A percentile compares a stretch with the other conserved stretches of the same genome.
Conservation (phyloP, 495 filamentous ascomycete species). For the Penicillium maclennaniae region DNA sequence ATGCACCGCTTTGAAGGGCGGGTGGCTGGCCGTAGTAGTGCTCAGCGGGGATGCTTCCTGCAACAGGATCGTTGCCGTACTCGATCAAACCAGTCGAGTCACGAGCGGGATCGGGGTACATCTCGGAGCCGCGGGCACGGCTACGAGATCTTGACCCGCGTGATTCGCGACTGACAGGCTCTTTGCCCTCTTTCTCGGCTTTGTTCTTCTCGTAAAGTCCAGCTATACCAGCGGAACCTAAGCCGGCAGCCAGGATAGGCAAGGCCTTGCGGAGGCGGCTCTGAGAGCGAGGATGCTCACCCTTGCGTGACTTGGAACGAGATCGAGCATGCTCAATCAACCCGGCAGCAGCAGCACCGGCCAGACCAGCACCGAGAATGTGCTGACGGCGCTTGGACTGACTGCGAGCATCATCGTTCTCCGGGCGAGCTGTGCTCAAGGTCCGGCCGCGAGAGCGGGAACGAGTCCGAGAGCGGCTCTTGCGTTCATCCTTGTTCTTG, state of each 20-base stretch:
- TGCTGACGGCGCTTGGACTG: slow-evolving; percentile 61
- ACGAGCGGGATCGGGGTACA: slow-evolving; percentile 52
- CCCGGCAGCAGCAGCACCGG: slow-evolving; percentile 73
- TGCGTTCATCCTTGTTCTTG: slow-evolving; percentile 61
- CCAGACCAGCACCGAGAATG: slow-evolving; percentile 73
- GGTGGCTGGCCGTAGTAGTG: slow-evolving; percentile 49
- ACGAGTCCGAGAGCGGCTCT: slow-evolving; percentile 65
- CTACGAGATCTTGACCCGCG: slow-evolving; percentile 55
- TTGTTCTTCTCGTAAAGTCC: slow-evolving; percentile 78
- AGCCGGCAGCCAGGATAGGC: slow-evolving; percentile 69
- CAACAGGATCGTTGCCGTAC: slow-evolving; percentile 67
- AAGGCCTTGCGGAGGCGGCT: slow-evolving; percentile 57
- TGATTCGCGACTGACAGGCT: slow-evolving; percentile 41
- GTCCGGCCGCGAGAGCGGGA: slow-evolving; percentile 39
- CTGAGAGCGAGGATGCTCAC: slow-evolving; percentile 50
- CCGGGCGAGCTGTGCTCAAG: slow-evolving; percentile 39
- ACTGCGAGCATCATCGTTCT: slow-evolving; percentile 39
- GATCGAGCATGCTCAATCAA: slow-evolving; percentile 70
- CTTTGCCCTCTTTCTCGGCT: slow-evolving; percentile 59
- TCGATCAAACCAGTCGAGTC: slow-evolving; percentile 71
- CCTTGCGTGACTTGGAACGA: slow-evolving; percentile 60
- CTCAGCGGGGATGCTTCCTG: slow-evolving; percentile 46
- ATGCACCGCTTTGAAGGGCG: slow-evolving; percentile 30
- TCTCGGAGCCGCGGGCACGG: slow-evolving; percentile 46
- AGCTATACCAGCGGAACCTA: slow-evolving; percentile 73